Evolutionary conservation across 306 rosid genomes (phyloP), one percentile per base, ranked within the genome.

Genomic region (Cicer pinnatifidum): DNA sequence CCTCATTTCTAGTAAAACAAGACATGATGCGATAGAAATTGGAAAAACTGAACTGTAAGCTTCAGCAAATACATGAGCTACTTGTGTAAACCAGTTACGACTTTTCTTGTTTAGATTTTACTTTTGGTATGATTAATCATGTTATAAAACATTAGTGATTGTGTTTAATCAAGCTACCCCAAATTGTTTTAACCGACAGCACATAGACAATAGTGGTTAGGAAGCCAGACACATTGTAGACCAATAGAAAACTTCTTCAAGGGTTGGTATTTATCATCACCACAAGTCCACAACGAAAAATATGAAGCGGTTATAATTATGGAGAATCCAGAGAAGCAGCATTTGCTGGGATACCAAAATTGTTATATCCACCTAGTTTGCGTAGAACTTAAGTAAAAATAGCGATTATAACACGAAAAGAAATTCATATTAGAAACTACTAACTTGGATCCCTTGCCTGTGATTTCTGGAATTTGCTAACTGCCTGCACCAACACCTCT

Each of bases 41-140:
- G 37, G n/a, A 58, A 11, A 66, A 50, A 9, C 64, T 64, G 59
- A 70, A 53, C 70, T 11, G 59, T 46, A 47, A 56, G 68, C 35
- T 71, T 54, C 40, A 69, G 11, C 69, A 61, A 15, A 53, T 35
- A 11, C 69, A 11, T 15, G 50, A 53, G 43, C 56, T 44, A 11
- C 67, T 58, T 37, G 72, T 51, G 33, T 54, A 57, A 53, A 58
- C 16, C 15, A 57, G 10, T 66, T 66, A 2, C 59, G 56, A 19
- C 7, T 67, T 45, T 44, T 59, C 72, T 51, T 39, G 54, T 73
- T 70, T 12, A 19, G 47, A 13, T 44, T 51, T 33, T 67, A 13
- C 71, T 73, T 80, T 75, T 35, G 56, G 67, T 59, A 20, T 43
- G 67, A 44, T 16, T 28, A 41, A 62, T 60, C 45, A 11, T 71